These are phyloP conservation scores for Chalciporus piperatus DNA, from an alignment of 768 basidiomycete species.

Conservation along the genomic window DNA sequence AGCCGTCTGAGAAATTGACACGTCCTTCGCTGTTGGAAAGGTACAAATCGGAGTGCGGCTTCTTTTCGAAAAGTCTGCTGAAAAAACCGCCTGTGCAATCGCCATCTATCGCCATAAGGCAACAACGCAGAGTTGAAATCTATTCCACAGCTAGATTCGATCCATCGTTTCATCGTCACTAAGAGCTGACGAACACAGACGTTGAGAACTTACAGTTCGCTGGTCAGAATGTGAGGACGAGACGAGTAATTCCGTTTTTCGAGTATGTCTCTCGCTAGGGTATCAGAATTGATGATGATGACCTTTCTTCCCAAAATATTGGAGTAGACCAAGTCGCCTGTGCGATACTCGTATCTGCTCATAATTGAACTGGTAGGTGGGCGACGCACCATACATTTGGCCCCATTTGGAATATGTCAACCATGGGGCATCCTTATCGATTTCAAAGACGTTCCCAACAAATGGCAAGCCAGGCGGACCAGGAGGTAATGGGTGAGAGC, in stretches of 20 bases:
- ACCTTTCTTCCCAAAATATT: constrained; percentile 42
- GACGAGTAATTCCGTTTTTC: constrained; percentile 52
- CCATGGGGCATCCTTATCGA: constrained; percentile 34
- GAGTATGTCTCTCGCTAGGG: constrained; percentile 43
- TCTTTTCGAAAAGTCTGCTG: constrained; percentile 24
- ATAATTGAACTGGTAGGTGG: not conserved
- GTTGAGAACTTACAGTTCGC: constrained; percentile 4
- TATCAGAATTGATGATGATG: constrained; percentile 46
- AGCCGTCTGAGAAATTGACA: constrained; percentile 33
- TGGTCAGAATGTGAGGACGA: constrained; percentile 36
- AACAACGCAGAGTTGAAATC: constrained; percentile 23
- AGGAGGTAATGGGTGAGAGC: constrained; percentile 30
- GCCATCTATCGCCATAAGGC: constrained; percentile 35
- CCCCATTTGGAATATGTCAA: constrained; percentile 39
- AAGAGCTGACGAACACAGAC: not conserved
- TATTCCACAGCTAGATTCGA: constrained; percentile 17
- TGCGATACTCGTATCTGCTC: not conserved
- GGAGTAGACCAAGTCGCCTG: constrained; percentile 49
- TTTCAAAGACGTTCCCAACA: constrained; percentile 36
- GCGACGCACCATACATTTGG: constrained; percentile 31
- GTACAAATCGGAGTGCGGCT: constrained; percentile 25
- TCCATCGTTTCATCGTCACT: not conserved
- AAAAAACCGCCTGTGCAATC: constrained; percentile 29
- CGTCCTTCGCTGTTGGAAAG: constrained; percentile 28
- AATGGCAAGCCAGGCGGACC: constrained; percentile 38